These are phyloP conservation scores for Penicillium antarcticum DNA, from an alignment of 495 filamentous ascomycete species.

Conservation along the genomic window DNA sequence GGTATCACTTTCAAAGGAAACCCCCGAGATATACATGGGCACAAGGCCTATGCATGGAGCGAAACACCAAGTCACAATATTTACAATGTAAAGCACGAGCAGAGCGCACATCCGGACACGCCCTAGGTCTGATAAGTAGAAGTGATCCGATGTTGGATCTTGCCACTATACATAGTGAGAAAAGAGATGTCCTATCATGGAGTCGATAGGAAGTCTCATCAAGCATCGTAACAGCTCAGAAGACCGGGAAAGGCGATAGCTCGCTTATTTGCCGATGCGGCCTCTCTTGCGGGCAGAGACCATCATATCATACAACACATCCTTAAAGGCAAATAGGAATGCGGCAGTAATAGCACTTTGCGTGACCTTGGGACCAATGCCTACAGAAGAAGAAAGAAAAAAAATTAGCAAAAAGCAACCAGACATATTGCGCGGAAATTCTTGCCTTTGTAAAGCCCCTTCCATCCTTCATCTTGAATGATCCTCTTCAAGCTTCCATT, in stretches of 20 bases:
- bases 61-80: not conserved
- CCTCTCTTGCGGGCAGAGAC: conserved; percentile 51
- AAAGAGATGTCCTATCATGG: too few relatives aligned
- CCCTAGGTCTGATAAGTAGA: not conserved
- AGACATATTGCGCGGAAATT: not conserved
- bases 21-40: not conserved
- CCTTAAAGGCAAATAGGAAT: conserved; percentile 97
- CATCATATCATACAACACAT: conserved; percentile 68
- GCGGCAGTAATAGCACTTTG: conserved; percentile 96
- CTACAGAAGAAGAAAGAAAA: conserved; percentile 32
- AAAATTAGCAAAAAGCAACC: not conserved
- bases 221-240: not conserved
- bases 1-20: not conserved
- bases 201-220: not conserved
- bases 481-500: conserved; percentile 71
- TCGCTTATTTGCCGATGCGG: conserved; percentile 35
- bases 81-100: not conserved
- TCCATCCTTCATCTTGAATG: conserved; percentile 81
- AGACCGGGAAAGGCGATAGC: not conserved
- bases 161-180: too few relatives aligned
- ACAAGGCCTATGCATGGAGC: too few relatives aligned
- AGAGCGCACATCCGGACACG: not conserved
- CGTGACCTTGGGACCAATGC: conserved; percentile 90
- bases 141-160: not conserved
- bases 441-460: conserved; percentile 86